Base-by-base conservation (phyloP, 108 stramenopile genomes). In the Schizochytrium sp. region DNA sequence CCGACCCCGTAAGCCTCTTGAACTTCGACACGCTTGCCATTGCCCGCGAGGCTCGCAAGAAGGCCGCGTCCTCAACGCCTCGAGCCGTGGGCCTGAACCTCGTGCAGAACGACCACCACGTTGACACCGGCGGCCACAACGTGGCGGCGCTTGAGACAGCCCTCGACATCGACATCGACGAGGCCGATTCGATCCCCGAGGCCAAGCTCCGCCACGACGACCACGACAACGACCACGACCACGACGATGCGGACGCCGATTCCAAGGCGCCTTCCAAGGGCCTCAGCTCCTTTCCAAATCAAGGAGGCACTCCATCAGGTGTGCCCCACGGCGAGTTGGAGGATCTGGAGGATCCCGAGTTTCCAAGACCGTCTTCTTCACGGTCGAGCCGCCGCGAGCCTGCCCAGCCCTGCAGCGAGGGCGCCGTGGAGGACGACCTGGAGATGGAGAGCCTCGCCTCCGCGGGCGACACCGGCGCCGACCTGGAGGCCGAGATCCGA, bases 391-490 rank as follows among this genome's bases (percentile, higher is more conserved):
- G 28, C 0, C 28, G 28, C 28, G 28, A 28, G 28, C 19, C 17
- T n/a, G 59, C 17, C 59, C 19, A 60, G 59, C 19, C 28, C 59
- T n/a, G 59, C 59, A 17, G 2, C 1, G 28, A n/a, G 12, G 64
- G 64, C 12, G 10, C 64, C 19, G 28, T 69, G 5, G 64, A 69
- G 64, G 64, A 69, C 64, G 64, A 69, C 64, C 12, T 69, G 10
- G 64, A 69, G 64, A 69, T 69, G 64, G 64, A 69, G 44, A 69
- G 64, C 28, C 64, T 69, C 64, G 64, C 64, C 42, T 69, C 64
- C 7, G 28, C 44, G 64, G 42, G 44, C 64, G 64, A 69, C 28
- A 69, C 64, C 12, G 64, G 42, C 2, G 64, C 40, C 12, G 42
- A 44, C 28, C 7, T 44, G 42, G 64, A 69, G 28, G 64, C 64